Base-by-base conservation (phyloP, 2,329 filamentous ascomycete genomes). In the Phialemonium atrogriseum region DNA sequence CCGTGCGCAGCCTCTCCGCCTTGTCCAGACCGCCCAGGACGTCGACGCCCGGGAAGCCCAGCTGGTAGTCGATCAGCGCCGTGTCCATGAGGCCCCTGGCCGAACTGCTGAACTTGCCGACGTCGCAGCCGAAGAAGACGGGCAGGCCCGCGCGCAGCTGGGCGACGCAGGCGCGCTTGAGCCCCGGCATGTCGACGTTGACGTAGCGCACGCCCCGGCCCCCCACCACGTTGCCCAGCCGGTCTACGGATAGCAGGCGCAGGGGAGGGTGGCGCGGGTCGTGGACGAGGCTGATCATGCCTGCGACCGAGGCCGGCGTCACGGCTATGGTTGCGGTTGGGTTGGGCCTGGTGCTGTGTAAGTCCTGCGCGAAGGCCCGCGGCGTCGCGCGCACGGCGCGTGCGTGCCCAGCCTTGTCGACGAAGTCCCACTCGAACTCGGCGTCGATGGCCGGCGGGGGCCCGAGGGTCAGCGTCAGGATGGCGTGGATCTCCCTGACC, bases 71-170 rank as follows among this genome's bases (percentile, higher is more conserved):
- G 47, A 80, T 75, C 5, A 94, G 63, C 2, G 71, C 68, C 1
- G 80, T 69, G 52, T 94, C 86, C 83, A 94, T 87, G 50, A 94
- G 76, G 11, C 86, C 86, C 3, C 69, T 66, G 2, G 46, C 46
- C 0, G 60, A 63, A 50, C 88, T 79, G 34, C 75, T 82, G 56
- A 81, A 88, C 54, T 94, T 84, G 40, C 85, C 86, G 0, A 94
- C 86, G 47, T 94, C 87, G 30, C 74, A 82, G 35, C 87, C 87
- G 52, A 94, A 94, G 68, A 94, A 94, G 30, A 94, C 73, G 8
- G 87, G 86, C 5, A 84, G 60, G 2, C 84, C 85, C 9, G 78
- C 77, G 49, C 76, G 73, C 29, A 94, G 72, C 84, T 87, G 91
- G 18, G 72, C 66, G 29, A 93, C 74, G 45, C 80, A 83, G 1